Evolutionary conservation across 2,329 filamentous ascomycete genomes (phyloP), one percentile per base, ranked within the genome.

Genomic region (Triangularia setosa): DNA sequence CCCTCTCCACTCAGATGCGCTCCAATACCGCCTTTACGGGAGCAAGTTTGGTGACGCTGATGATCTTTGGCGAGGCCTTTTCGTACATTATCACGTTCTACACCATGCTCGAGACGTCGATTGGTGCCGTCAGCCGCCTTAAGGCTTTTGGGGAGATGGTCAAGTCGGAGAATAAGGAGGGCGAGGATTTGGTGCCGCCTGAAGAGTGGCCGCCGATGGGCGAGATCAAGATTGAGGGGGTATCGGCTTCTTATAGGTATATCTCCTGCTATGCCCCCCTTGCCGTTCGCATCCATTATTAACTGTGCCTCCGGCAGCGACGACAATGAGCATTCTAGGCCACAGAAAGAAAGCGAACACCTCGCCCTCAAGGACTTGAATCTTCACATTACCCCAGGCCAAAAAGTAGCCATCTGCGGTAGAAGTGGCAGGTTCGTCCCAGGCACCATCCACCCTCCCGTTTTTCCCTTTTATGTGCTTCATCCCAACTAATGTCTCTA

Each of bases 1-100:
- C 79, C 0, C 72, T 87, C 0, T 79, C 82, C 0, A 83, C 84
- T 0, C 76, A 78, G 63, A 67, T 79, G 16, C 72, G 72, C 4
- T 71, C 73, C 3, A 75, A 73, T 54, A 71, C 76, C 0, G 78
- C 75, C 0, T 76, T 80, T 55, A 75, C 77, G 0, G 79, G 79
- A 40, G 78, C 76, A 7, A 73, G 74, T 57, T 58, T 81, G 4
- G 68, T 81, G 3, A 74, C 75, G 3, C 70, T 81, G 0, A 75
- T 80, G 72, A 65, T 60, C 3, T 75, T 80, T 59, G 74, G 77
- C 23, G 69, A 74, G 2, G 63, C 52, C 0, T 55, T 80, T 2
- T 63, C 72, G 2, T 59, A 55, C 12, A 67, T 79, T 5, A 72
- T 79, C 21, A 58, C 58, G 7, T 68, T 66, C 6, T 80, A 76